Conservation (phyloP, 305 asterid genomes). For the Fraxinus dipetala region DNA sequence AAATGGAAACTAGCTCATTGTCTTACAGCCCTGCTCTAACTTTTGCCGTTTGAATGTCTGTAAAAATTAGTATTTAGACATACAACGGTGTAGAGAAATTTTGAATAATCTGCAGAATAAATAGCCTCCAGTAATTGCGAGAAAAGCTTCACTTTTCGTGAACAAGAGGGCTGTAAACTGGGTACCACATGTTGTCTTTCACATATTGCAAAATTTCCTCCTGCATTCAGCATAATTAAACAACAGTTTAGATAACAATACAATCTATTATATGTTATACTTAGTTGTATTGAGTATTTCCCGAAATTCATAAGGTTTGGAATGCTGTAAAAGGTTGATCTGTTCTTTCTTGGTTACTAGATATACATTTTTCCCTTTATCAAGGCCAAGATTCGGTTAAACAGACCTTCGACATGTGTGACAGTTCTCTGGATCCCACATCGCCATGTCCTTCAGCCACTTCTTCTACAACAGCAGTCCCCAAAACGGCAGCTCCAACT, state of each 20-base stretch:
- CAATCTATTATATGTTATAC: background rate
- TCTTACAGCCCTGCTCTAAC: conserved; percentile 22
- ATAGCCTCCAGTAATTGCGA: background rate
- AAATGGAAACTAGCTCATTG: conserved; percentile 7
- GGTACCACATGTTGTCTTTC: conserved; percentile 82
- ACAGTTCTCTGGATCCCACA: conserved; percentile 70
- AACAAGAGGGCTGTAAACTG: conserved; percentile 90
- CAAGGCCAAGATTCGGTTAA: conserved; percentile 1
- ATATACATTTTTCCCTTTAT: background rate
- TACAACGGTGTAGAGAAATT: conserved; percentile 32
- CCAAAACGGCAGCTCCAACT: conserved; percentile 91
- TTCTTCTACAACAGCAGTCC: conserved; percentile 71
- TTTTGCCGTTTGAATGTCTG: conserved; percentile 11
- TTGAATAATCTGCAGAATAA: conserved; percentile 18
- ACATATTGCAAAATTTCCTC: conserved; percentile 65
- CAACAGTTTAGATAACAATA: background rate
- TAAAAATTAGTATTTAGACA: conserved; percentile 18
- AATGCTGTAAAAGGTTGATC: background rate
- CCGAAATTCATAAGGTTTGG: background rate
- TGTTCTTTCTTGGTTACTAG: background rate
- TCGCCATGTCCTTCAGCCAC: conserved; percentile 91
- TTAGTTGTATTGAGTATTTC: background rate
- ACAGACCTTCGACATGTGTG: conserved; percentile 72
- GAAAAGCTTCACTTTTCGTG: conserved; percentile 68
- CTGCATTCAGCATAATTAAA: conserved; percentile 46